Base-by-base conservation (phyloP, 345 rosid species). In the Syzygium grande region DNA sequence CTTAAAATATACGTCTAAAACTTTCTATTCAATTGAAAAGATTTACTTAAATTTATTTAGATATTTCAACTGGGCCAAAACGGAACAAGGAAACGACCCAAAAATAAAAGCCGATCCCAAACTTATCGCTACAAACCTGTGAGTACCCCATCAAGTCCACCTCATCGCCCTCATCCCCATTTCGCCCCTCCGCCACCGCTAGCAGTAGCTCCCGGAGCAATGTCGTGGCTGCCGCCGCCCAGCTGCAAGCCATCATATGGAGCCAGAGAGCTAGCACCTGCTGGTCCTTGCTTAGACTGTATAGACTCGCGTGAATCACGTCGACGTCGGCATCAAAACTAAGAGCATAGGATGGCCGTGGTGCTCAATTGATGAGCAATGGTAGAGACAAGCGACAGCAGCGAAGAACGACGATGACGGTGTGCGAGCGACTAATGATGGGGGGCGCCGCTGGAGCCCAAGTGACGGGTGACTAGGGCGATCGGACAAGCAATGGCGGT, bases 241-340 rank as follows among this genome's bases (percentile, higher is more conserved):
- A 92, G 94, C 96, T 97, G 87, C 98, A 96, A 11, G 91, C 94
- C 1, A 61, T 89, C 9, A 96, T 93, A 92, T 96, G 95, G 29
- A 94, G 86, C 89, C 98, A 92, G 73, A 97, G 89, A 68, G 87
- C 92, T 87, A 93, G 86, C 52, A 87, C 91, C 92, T 95, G 92
- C 87, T 53, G 46, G 22, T 52, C 84, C 23, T 91, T 91, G 54
- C 88, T 91, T 25, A 95, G 85, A 51, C 91, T 52, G 92, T 96
- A 96, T 8, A 91, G 53, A 51, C 95, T 94, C 53, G 89, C 85
- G 38, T 90, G 90, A 30, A 95, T 91, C 27, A 95, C 77, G 13
- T 91, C 90, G 5, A 29, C 27, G 77, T 91, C 94, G 11, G 85
- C 21, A 84, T 91, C 89, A 10, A 21, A 17, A 8, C 23, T 30